Conservation (phyloP, 148 eudicot species). For the Silene latifolia region DNA sequence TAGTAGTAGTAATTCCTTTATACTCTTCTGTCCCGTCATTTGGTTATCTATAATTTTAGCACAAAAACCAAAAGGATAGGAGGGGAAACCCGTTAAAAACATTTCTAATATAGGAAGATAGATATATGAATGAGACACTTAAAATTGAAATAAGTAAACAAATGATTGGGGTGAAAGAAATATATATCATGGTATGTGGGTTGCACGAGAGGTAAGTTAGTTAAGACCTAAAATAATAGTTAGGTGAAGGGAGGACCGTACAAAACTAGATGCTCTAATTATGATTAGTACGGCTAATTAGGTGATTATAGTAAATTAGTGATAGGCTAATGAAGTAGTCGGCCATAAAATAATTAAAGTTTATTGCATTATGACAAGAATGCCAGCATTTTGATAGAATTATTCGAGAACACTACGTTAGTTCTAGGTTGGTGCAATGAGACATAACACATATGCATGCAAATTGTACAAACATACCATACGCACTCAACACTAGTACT, state of each 20-base stretch:
- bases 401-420: neutral
- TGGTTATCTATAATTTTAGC: too few relatives aligned
- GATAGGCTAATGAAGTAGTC: slow-evolving; percentile 20
- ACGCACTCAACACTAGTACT: neutral
- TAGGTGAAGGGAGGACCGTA: neutral
- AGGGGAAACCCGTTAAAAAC: too few relatives aligned
- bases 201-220: neutral
- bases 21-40: too few relatives aligned
- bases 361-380: neutral
- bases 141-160: too few relatives aligned
- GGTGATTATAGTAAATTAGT: neutral
- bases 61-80: too few relatives aligned
- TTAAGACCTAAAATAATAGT: neutral
- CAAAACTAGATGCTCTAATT: neutral
- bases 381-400: slow-evolving; percentile 1
- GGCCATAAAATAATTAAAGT: slow-evolving; percentile 6
- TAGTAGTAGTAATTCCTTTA: too few relatives aligned
- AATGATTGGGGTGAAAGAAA: too few relatives aligned
- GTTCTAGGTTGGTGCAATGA: neutral
- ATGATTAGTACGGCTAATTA: neutral
- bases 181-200: neutral
- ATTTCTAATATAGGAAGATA: too few relatives aligned
- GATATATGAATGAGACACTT: too few relatives aligned
- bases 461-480: neutral
- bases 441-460: neutral